These are phyloP conservation scores for Aspergillus nanangensis DNA, from an alignment of 495 filamentous ascomycete species.

Conservation along the genomic window DNA sequence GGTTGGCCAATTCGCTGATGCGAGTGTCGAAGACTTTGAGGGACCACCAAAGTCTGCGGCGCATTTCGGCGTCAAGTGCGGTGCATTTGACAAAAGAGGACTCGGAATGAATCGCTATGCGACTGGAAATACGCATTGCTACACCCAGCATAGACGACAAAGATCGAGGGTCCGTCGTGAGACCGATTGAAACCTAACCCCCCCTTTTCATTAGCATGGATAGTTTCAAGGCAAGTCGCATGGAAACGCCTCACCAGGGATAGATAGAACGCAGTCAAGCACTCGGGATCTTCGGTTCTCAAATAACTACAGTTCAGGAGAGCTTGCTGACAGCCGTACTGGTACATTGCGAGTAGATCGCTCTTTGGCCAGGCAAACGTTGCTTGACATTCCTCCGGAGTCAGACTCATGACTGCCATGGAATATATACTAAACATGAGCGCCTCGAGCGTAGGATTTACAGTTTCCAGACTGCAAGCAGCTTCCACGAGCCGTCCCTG, in stretches of 20 bases:
- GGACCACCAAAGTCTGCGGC: conserved; percentile 58
- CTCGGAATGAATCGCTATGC: conserved; percentile 50
- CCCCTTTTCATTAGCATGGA: no score
- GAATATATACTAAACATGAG: conserved; percentile 58
- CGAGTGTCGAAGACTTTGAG: conserved; percentile 49
- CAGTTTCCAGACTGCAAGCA: conserved; percentile 13
- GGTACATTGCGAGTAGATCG: conserved; percentile 43
- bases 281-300: conserved; percentile 45
- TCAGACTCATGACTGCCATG: conserved; percentile 41
- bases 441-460: conserved; percentile 22
- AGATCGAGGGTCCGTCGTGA: conserved; percentile 43
- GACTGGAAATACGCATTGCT: conserved; percentile 50
- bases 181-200: conserved; percentile 49
- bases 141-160: conserved; percentile 50
- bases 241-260: conserved; percentile 46
- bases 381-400: conserved; percentile 32
- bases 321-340: conserved; percentile 52
- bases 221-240: not conserved
- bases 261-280: conserved; percentile 56
- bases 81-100: conserved; percentile 21
- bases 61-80: conserved; percentile 52
- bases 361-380: conserved; percentile 39
- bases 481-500: conserved; percentile 42
- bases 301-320: conserved; percentile 43
- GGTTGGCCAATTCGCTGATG: conserved; percentile 40